Percentiles rank a stretch among this genome's conserved stretches.
Evolutionary conservation across 2,329 filamentous ascomycete species (phyloP).

Genomic region (Ceratocystis destructans): DNA sequence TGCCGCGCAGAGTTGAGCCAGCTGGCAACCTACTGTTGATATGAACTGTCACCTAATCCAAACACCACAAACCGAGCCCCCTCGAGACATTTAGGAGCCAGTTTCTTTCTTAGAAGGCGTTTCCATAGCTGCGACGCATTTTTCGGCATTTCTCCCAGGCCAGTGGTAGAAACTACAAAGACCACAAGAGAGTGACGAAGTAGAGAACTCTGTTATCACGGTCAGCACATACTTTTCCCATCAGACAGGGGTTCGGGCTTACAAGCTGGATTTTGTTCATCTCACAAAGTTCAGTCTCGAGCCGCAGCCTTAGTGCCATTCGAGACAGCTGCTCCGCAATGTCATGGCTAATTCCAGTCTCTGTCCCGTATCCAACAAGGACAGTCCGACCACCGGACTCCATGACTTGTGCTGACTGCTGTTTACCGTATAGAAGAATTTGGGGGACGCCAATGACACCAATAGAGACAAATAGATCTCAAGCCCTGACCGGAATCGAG

Average conservation of each 20-base stretch:
- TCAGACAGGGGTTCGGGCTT: slow-evolving; percentile 27
- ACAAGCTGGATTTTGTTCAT: slow-evolving; percentile 66
- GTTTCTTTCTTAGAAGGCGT: slow-evolving; percentile 62
- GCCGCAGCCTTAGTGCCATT: slow-evolving; percentile 62
- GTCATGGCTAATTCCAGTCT: slow-evolving; percentile 90
- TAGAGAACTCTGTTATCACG: slow-evolving; percentile 33
- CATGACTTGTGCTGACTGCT: not conserved
- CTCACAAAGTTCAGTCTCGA: slow-evolving; percentile 60
- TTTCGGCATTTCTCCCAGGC: slow-evolving; percentile 81
- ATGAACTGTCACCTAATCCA: slow-evolving; percentile 88
- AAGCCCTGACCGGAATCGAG: no score
- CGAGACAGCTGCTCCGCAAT: slow-evolving; percentile 72
- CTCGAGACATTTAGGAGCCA: slow-evolving; percentile 55
- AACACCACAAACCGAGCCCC: slow-evolving; percentile 68
- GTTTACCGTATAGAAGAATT: not conserved
- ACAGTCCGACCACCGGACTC: slow-evolving; percentile 27
- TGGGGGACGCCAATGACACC: not conserved
- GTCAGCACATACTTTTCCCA: not conserved
- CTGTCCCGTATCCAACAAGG: slow-evolving; percentile 80
- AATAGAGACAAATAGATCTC: not conserved
- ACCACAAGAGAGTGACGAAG: slow-evolving; percentile 47
- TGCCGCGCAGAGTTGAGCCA: not conserved
- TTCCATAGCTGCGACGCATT: slow-evolving; percentile 79
- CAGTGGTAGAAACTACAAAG: slow-evolving; percentile 80
- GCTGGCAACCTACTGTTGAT: slow-evolving; percentile 54